phyloP scores from a whole-genome alignment of 805 yeast genomes.

The Candida broadrunensis region DNA sequence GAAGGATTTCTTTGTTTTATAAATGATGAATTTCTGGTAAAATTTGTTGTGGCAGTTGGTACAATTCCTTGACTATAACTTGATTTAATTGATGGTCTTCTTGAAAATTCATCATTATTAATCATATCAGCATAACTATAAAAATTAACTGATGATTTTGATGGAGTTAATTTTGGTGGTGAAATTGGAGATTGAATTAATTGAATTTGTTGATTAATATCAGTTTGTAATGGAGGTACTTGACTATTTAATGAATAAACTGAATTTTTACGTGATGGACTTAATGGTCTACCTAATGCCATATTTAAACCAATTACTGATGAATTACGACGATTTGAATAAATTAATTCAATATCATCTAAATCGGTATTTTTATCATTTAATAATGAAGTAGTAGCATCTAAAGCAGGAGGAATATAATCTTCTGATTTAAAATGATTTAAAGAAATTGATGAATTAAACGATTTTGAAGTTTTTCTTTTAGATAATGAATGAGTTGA shows the following conservation, averaged over 20 bases:
- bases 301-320: constrained; percentile 47
- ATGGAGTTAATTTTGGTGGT: constrained; percentile 38
- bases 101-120: constrained; percentile 59
- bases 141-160: constrained; percentile 46
- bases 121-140: constrained; percentile 81
- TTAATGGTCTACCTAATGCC: constrained; percentile 44
- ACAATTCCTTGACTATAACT: constrained; percentile 32
- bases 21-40: constrained; percentile 8
- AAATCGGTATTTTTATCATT: constrained; percentile 60
- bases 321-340: constrained; percentile 53
- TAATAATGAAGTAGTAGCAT: constrained; percentile 60
- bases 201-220: constrained; percentile 5
- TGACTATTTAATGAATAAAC: constrained; percentile 17
- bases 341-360: constrained; percentile 69
- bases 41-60: constrained; percentile 16
- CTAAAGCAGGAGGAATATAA: constrained; percentile 77
- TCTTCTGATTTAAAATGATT: constrained; percentile 49
- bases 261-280: constrained; percentile 40
- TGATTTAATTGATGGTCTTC: constrained; percentile 57
- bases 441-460: constrained; percentile 22
- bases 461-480: constrained; percentile 9
- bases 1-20: constrained; percentile 5
- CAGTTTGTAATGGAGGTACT: constrained; percentile 2
- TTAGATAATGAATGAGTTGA: constrained; percentile 2
- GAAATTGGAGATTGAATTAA: constrained; percentile 24